Evolutionary conservation across 2,329 filamentous ascomycete genomes (phyloP), one percentile per base, ranked within the genome.

Genomic region (Fusarium napiforme): DNA sequence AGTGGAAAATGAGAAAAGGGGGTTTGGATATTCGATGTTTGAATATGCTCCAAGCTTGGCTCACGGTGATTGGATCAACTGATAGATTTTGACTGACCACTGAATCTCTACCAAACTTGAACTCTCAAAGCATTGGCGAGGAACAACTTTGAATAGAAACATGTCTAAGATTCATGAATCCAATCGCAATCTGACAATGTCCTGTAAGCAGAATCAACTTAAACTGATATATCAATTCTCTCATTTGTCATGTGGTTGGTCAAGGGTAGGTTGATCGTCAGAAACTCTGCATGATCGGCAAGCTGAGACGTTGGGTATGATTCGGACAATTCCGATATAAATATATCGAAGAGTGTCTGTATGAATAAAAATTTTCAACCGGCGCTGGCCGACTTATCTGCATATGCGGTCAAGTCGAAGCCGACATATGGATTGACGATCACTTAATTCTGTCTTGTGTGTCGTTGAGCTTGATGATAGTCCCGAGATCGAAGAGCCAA

Each of bases 401-500:
- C 37, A 34, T 19, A 60, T 52, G 21, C 42, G 34, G 32, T 23
- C 8, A 43, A 55, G 18, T 43, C 30, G 57, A 66, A 63, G 37
- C 28, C 19, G 46, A 58, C 21, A 10, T 45, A 39, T n/a, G 19
- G 26, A 59, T 52, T n/a, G 59, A 50, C 23, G 45, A 72, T 64
- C 68, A 64, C 34, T 47, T 21, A 55, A 43, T 49, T 16, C 23
- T 60, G 32, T 23, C 36, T 49, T 64, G 40, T 69, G 58, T 72
- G 59, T 64, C 49, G 63, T 72, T 37, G 32, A 45, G 23, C 32
- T 60, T 46, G 10, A 32, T 26, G 30, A 52, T 39, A 37, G 32
- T 46, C 52, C 55, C 43, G 47, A 47, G 60, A 60, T 34, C 14
- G 28, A 16, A 15, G 36, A 55, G 21, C 71, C 71, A 73, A 74